phyloP scores from a whole-genome alignment of 768 basidiomycete species.

The Boletus rubroflammeus region DNA sequence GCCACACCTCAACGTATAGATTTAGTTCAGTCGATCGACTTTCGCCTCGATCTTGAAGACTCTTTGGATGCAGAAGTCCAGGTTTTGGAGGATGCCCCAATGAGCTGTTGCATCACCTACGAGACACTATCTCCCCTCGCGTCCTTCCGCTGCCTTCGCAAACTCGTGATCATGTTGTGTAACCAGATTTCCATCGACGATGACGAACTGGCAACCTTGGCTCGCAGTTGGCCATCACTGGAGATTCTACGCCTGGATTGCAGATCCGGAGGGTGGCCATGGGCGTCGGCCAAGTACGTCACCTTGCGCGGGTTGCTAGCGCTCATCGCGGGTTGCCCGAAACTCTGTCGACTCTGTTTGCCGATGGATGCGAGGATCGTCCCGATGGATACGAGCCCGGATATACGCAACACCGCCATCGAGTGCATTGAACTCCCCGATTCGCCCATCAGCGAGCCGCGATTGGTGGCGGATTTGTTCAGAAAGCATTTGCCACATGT shows the following conservation, averaged over 20 bases:
- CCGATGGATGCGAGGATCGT: not conserved
- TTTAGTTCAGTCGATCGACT: too few species aligned
- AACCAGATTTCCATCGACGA: not conserved
- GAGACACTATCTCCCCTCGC: not conserved
- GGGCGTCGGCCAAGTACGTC: not conserved
- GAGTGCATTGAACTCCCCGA: accelerated
- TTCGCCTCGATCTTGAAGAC: too few species aligned
- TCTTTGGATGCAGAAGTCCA: not conserved
- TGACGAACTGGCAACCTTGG: not conserved
- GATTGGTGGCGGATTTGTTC: not conserved
- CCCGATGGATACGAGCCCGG: not conserved
- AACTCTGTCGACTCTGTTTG: too few species aligned
- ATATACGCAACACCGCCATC: not conserved
- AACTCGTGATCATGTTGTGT: not conserved
- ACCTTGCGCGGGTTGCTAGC: not conserved
- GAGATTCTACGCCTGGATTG: not conserved
- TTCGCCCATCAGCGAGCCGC: not conserved
- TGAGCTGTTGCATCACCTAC: not conserved
- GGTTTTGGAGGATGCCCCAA: not conserved
- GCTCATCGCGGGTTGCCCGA: not conserved
- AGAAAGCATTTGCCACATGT: not conserved
- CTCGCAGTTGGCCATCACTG: not conserved
- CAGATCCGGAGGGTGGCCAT: not conserved
- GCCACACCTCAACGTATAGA: too few species aligned
- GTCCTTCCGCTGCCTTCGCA: too few species aligned